Evolutionary conservation across 2,329 filamentous ascomycete species (phyloP).

Genomic region (Fusarium coffeatum): DNA sequence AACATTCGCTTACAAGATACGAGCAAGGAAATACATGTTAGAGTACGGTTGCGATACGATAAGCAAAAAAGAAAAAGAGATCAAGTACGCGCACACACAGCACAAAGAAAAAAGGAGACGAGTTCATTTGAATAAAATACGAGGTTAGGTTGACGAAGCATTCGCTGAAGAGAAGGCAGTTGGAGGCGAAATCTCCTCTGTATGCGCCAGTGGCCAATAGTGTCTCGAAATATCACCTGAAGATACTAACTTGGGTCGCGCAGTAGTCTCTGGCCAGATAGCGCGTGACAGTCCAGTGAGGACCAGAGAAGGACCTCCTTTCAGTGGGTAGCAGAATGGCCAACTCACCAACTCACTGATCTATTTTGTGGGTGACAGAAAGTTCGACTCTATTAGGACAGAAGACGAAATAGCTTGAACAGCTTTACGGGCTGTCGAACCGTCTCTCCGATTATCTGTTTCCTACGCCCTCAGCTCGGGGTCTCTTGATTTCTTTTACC

Average conservation of each 20-base stretch:
- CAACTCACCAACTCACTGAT: conserved; percentile 26
- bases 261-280: conserved; percentile 42
- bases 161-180: conserved; percentile 1
- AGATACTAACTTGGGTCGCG: conserved; percentile 38
- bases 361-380: background rate
- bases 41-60: background rate
- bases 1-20: conserved; percentile 21
- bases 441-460: background rate
- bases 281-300: conserved; percentile 43
- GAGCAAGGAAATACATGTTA: conserved; percentile 18
- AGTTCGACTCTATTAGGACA: background rate
- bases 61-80: background rate
- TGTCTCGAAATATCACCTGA: conserved; percentile 29
- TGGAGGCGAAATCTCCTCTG: conserved; percentile 22
- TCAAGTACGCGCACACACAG: background rate
- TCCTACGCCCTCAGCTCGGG: background rate
- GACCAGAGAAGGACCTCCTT: conserved; percentile 35
- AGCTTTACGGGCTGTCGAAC: background rate
- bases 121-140: conserved; percentile 4
- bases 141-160: background rate
- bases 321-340: conserved; percentile 29
- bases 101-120: conserved; percentile 11
- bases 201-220: conserved; percentile 32
- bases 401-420: background rate
- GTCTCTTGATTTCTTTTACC: background rate